phyloP scores from a whole-genome alignment of 441 rosid species.

The Mallotus japonicus region DNA sequence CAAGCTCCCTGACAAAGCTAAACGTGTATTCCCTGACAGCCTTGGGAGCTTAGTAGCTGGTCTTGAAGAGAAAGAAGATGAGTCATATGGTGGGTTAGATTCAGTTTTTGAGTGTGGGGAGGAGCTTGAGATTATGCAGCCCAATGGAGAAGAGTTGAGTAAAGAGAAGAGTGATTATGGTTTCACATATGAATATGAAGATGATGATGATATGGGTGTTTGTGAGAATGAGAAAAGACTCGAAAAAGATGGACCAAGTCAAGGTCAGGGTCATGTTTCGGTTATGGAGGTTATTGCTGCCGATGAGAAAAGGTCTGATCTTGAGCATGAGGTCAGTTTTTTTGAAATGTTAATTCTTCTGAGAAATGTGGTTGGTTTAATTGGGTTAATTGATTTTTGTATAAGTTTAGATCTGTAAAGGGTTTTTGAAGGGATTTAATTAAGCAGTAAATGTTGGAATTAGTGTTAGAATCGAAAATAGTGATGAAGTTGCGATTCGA shows the following conservation, averaged over 20 bases:
- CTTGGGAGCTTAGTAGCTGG: constrained; percentile 55
- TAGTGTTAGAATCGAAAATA: background rate
- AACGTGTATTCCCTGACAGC: constrained; percentile 43
- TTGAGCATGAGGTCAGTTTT: constrained; percentile 50
- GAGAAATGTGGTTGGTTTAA: no score
- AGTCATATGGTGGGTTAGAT: constrained; percentile 27
- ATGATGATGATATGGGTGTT: constrained; percentile 17
- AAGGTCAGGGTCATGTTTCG: constrained; percentile 30
- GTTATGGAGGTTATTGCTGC: constrained; percentile 41
- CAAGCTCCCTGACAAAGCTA: constrained; percentile 46
- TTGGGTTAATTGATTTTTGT: no score
- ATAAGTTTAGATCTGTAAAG: background rate
- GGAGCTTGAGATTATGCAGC: constrained; percentile 56
- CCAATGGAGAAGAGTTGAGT: constrained; percentile 32
- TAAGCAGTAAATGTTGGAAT: background rate
- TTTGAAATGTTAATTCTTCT: background rate
- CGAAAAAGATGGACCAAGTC: constrained; percentile 19
- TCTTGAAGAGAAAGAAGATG: constrained; percentile 31
- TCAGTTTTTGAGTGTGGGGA: constrained; percentile 45
- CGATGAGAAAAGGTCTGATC: constrained; percentile 67
- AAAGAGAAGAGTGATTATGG: constrained; percentile 9
- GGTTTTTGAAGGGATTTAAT: background rate
- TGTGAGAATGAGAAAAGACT: constrained; percentile 21
- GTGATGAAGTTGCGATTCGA: background rate
- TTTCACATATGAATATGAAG: constrained; percentile 16